Base-by-base conservation (phyloP, 441 rosid genomes). In the Erysimum pusillum region DNA sequence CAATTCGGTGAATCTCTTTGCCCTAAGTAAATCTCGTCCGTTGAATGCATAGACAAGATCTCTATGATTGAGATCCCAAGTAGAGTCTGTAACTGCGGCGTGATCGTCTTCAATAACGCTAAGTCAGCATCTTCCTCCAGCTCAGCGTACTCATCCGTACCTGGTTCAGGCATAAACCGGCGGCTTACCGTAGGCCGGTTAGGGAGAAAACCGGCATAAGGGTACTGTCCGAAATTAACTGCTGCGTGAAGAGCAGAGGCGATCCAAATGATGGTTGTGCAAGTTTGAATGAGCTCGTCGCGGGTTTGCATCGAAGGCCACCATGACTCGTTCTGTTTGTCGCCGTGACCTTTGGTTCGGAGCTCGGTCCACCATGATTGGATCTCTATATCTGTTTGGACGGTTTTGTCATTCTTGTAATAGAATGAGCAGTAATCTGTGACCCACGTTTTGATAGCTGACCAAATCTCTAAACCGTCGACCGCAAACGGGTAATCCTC, bases 221-320 rank as follows among this genome's bases (percentile, higher is more conserved):
- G 92, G 81, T 94, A 94, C 11, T 94, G 97, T 9, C 98, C 98
- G 35, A 94, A 90, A 68, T 94, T 94, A 65, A 92, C 97, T 0
- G 98, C 97, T 20, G 98, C 97, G 3, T 94, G 97, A 66, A 92
- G 91, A 17, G 98, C 95, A 56, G 97, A 94, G 46, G 98, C 97
- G 58, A 87, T 70, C 97, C 97, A 92, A 53, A 94, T 87, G 81
- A 90, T 85, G 62, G 79, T 90, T 2, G 97, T 87, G 89, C 97
- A 92, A 5, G 93, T 61, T 48, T 87, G 79, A 35, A 81, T 80
- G 73, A 94, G 92, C 18, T 90, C 85, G 4, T 79, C 57, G n/a
- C 54, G 76, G 22, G 90, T 88, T 58, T 79, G 87, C 89, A 94
- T 85, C 20, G 41, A 74, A 0, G 92, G 89, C 97, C 98, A 94